These are phyloP conservation scores for Achlya hypogyna DNA, from an alignment of 352 stramenopile genomes.

Conservation along the genomic window DNA sequence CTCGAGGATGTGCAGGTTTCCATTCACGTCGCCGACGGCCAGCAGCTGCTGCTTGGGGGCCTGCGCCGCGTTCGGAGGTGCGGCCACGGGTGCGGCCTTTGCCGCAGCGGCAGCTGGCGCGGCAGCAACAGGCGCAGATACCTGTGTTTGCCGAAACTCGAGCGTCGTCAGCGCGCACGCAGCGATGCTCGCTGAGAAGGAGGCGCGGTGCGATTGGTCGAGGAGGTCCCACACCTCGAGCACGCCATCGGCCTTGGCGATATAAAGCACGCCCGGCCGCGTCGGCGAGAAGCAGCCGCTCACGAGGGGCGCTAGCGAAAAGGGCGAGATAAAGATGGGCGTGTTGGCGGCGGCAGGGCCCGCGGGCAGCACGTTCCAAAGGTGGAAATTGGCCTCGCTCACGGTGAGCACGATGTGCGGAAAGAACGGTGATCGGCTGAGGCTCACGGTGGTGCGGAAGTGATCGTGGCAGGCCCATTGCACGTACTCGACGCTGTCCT, in stretches of 20 bases:
- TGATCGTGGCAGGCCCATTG: constrained; percentile 86
- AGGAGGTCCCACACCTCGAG: constrained; percentile 92
- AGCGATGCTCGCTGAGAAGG: constrained; percentile 68
- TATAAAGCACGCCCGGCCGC: constrained; percentile 76
- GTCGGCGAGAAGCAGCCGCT: constrained; percentile 85
- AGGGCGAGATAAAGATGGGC: constrained; percentile 81
- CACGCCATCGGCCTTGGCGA: constrained; percentile 83
- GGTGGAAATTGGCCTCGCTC: constrained; percentile 85
- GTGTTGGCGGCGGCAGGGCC: constrained; percentile 29
- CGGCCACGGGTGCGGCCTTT: constrained; percentile 12
- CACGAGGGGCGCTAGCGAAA: constrained; percentile 70
- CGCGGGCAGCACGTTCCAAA: constrained; percentile 83
- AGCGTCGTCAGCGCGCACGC: constrained; percentile 83
- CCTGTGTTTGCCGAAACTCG: constrained; percentile 42
- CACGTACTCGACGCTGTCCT: constrained; percentile 82
- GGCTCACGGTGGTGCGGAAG: constrained; percentile 62
- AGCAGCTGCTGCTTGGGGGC: constrained; percentile 83
- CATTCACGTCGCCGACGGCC: constrained; percentile 84
- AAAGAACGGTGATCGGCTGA: constrained; percentile 88
- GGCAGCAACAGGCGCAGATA: constrained; percentile 1
- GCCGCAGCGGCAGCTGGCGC: constrained; percentile 20
- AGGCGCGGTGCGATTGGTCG: constrained; percentile 84
- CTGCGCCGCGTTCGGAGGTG: constrained; percentile 7
- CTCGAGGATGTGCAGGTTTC: constrained; percentile 90
- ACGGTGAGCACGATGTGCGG: constrained; percentile 79